Conservation (phyloP, 352 stramenopile genomes). For the Pythium graminicola region DNA sequence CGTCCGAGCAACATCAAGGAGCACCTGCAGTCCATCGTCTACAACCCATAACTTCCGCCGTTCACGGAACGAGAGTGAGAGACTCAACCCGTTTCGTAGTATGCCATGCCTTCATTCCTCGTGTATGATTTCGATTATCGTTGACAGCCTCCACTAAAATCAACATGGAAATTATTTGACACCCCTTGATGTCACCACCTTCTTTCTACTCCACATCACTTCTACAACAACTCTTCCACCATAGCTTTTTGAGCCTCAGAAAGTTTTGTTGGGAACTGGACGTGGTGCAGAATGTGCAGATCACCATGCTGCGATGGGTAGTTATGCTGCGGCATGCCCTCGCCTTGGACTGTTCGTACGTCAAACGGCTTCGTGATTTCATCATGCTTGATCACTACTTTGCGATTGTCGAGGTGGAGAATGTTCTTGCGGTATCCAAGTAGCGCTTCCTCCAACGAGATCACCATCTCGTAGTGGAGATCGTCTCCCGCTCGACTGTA, state of each 20-base stretch:
- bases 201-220: no score
- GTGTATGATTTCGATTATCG: not conserved
- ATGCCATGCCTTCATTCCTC: not conserved
- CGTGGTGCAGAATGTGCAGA: conserved; percentile 97
- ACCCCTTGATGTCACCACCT: not conserved
- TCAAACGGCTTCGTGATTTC: conserved; percentile 92
- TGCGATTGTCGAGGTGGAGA: conserved; percentile 88
- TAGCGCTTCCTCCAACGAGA: conserved; percentile 93
- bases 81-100: no score
- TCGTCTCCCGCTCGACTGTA: no score
- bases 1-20: conserved; percentile 48
- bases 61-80: no score
- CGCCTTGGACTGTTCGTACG: conserved; percentile 92
- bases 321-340: conserved; percentile 97
- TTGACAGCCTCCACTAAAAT: not conserved
- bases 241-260: conserved; percentile 82
- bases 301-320: conserved; percentile 98
- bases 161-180: not conserved
- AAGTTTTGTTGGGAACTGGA: conserved; percentile 92
- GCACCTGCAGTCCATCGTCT: conserved; percentile 54
- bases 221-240: conserved; percentile 30
- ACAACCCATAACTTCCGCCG: conserved; percentile 64
- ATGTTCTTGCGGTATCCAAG: conserved; percentile 89
- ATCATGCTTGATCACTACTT: conserved; percentile 91
- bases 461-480: conserved; percentile 94